A percentile compares a stretch with the other conserved stretches of the same genome.
Conservation (phyloP, 345 rosid genomes). For the Kernera saxatilis region DNA sequence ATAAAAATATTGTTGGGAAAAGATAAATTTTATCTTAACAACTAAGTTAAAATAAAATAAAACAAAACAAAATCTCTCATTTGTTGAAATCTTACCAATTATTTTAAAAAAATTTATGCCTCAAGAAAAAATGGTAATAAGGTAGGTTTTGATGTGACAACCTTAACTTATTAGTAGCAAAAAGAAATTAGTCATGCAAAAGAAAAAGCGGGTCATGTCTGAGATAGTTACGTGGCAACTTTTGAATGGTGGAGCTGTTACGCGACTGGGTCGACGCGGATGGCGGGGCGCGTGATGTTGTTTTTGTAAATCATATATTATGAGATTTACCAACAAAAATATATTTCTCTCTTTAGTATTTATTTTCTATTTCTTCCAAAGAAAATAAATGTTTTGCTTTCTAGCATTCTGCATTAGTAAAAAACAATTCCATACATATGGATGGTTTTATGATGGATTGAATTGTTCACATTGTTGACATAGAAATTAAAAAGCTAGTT, state of each 20-base stretch:
- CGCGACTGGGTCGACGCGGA: neutral
- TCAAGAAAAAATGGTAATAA: neutral
- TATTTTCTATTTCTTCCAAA: no score
- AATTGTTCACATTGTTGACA: no score
- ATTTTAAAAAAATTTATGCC: neutral
- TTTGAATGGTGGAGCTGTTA: neutral
- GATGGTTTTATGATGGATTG: no score
- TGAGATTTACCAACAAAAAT: no score
- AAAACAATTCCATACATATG: neutral
- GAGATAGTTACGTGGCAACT: neutral
- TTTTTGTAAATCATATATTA: no score
- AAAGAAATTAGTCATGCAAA: conserved; percentile 1
- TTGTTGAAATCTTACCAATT: neutral
- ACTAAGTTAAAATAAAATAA: neutral
- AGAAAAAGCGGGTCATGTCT: neutral
- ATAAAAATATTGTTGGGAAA: neutral
- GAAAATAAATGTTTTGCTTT: neutral
- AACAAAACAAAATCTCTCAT: neutral
- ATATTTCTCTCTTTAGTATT: neutral
- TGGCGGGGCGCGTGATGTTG: neutral
- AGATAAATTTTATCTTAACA: neutral
- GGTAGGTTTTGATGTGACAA: conserved; percentile 23
- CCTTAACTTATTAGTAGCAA: neutral
- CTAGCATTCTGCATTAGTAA: neutral
- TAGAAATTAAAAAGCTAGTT: no score